phyloP scores from a whole-genome alignment of 441 rosid species.

The Mallotus repandus region DNA sequence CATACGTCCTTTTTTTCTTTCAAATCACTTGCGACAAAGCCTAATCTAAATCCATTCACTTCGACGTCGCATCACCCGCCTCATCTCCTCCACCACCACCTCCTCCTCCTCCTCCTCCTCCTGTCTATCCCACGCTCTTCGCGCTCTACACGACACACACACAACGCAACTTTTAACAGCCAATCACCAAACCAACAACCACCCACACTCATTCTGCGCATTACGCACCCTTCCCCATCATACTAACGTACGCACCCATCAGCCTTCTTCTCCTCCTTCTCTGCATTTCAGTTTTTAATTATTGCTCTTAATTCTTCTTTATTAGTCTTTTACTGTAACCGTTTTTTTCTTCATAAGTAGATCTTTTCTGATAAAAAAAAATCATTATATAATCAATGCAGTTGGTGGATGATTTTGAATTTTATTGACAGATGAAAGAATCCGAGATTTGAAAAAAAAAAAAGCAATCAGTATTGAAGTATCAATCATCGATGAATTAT shows the following conservation, averaged over 20 bases:
- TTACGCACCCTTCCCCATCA: not conserved
- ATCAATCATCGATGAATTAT: not conserved
- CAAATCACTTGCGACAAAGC: not conserved
- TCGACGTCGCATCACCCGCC: not conserved
- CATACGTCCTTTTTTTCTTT: conserved; percentile 7
- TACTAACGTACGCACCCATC: not conserved
- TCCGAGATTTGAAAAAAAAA: not conserved
- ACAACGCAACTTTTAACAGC: too few relatives aligned
- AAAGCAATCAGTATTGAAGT: not conserved
- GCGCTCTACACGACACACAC: not conserved
- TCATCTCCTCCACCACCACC: too few relatives aligned
- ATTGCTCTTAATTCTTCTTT: not conserved
- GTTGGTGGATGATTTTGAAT: not conserved
- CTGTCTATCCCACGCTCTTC: conserved; percentile 1
- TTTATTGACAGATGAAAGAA: not conserved
- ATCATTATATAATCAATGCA: not conserved
- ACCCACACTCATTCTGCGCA: not conserved
- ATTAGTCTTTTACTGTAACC: conserved; percentile 13
- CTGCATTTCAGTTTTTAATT: not conserved
- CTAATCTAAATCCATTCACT: not conserved
- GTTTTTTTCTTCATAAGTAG: conserved; percentile 12
- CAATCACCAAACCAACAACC: too few relatives aligned
- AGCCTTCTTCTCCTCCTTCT: too few relatives aligned
- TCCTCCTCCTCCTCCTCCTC: too few relatives aligned
- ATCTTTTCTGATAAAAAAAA: conserved; percentile 2